These are phyloP conservation scores for Coffea eugenioides DNA, from an alignment of 257 asterid species.

Conservation along the genomic window DNA sequence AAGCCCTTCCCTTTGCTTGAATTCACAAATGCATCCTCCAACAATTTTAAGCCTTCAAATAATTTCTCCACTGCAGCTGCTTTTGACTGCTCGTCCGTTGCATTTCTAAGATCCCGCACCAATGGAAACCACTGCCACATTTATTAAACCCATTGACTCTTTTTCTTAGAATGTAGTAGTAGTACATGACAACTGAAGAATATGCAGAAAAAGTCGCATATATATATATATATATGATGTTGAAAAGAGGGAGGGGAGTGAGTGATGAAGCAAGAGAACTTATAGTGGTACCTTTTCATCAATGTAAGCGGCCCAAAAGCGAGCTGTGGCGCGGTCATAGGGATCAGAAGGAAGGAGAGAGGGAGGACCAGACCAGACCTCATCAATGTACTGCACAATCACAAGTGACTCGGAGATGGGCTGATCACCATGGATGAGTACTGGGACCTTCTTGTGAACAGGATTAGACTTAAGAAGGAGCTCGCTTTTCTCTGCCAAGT, in stretches of 20 bases:
- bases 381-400: conserved; percentile 40
- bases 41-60: conserved; percentile 20
- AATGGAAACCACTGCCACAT: neutral
- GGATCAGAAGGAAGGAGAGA: conserved; percentile 34
- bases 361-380: conserved; percentile 29
- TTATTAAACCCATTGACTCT: too few relatives aligned
- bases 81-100: conserved; percentile 23
- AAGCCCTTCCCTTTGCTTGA: conserved; percentile 37
- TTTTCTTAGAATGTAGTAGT: too few relatives aligned
- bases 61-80: conserved; percentile 15
- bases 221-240: too few relatives aligned
- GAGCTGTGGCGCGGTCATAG: conserved; percentile 33
- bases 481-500: conserved; percentile 29
- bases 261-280: too few relatives aligned
- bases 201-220: too few relatives aligned
- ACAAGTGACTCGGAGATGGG: conserved; percentile 35
- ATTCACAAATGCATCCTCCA: conserved; percentile 37
- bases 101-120: neutral
- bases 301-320: conserved; percentile 40
- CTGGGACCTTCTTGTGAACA: conserved; percentile 34
- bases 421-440: conserved; percentile 29
- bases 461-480: conserved; percentile 39
- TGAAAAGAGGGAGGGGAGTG: too few relatives aligned
- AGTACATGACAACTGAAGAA: too few relatives aligned
- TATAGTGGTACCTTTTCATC: conserved; percentile 24